Evolutionary conservation across 129 eudicot genomes (phyloP), one percentile per base, ranked within the genome.

Genomic region (Apium graveolens): DNA sequence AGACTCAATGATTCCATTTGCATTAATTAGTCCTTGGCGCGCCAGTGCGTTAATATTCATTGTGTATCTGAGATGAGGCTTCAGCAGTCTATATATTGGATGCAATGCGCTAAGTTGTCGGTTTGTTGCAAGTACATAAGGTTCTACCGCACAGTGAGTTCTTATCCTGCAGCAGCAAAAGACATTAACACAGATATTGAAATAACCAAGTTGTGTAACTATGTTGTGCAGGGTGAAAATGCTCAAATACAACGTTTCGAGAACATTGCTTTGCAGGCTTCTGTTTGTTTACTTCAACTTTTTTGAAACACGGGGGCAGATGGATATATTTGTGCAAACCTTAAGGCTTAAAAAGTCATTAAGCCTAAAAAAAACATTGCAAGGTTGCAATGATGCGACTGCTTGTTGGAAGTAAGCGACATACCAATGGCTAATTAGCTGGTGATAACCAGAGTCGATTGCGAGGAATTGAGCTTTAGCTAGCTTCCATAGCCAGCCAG

Each of bases 401-500:
- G 12, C 31, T 55, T 24, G 65, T 11, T 24, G n/a, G 31, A n/a
- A n/a, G 4, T 9, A n/a, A 57, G 5, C 5, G 27, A 57, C 66
- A 11, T 83, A 86, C 89, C 89, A 83, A 72, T 86, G 89, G 82
- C 98, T 93, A 66, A 81, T 75, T 39, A 93, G 83, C 80, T 93
- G 95, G 85, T 93, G 98, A 85, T 60, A 76, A 70, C 92, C 95
- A 8, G 97, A 84, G 82, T 93, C 98, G 71, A 91, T 96, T 73
- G 97, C 97, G 63, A 83, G 89, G 32, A 80, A 92, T 80, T 93
- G 98, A 49, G 87, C 78, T 78, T 93, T 93, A 9, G 98, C 98
- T 7, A 93, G 85, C 83, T 83, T 91, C 98, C 98, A 93, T 5
- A 87, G 88, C 98, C 98, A 93, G 43, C 81, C 71, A n/a, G 86